Evolutionary conservation across 176 grass and related monocot genomes (phyloP).

Genomic region (Rhynchospora breviuscula): DNA sequence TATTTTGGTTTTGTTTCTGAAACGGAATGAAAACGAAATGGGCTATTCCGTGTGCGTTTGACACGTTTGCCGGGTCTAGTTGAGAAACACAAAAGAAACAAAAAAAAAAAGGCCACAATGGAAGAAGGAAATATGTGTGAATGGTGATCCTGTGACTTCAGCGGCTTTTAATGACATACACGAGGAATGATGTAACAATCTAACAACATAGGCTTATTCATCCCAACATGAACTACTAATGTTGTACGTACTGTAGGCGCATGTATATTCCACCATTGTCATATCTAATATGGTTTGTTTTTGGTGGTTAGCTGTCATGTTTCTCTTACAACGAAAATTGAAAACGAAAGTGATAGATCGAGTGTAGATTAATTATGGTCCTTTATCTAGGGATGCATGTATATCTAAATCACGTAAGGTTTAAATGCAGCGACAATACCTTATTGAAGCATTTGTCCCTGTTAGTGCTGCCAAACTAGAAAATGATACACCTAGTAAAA

Average conservation of each 20-base stretch:
- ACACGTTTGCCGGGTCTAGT: too few species aligned
- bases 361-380: neutral
- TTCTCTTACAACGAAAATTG: neutral
- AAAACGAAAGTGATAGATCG: neutral
- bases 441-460: neutral
- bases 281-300: neutral
- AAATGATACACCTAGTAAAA: neutral
- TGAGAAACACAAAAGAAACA: neutral
- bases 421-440: neutral
- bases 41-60: too few species aligned
- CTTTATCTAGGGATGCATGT: neutral
- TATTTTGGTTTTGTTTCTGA: too few species aligned
- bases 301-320: conserved; percentile 11
- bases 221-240: too few species aligned
- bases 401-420: too few species aligned
- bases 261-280: too few species aligned
- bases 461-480: neutral
- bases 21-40: too few species aligned
- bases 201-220: neutral
- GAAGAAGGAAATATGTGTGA: neutral
- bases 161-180: neutral
- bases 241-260: too few species aligned
- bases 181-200: neutral
- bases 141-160: neutral
- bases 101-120: too few species aligned